Evolutionary conservation across 1,284 basidiomycete species (phyloP).

Genomic region (Tilletiaria anomala): DNA sequence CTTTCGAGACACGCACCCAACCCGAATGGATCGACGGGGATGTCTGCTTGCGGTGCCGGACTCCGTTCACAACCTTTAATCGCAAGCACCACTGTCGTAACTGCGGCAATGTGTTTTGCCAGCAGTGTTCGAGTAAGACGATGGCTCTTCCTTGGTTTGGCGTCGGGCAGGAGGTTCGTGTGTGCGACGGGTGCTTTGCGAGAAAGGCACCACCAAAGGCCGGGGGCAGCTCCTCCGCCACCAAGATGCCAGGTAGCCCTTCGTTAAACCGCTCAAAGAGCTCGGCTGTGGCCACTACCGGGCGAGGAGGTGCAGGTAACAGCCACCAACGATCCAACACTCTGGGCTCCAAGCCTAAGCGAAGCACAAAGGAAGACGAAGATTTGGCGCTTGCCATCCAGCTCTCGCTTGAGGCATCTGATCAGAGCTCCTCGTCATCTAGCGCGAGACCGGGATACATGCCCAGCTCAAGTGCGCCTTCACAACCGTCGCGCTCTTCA

Average conservation of each 20-base stretch:
- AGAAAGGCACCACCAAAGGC: conserved; percentile 10
- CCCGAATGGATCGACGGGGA: conserved; percentile 96
- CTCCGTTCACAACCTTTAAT: conserved; percentile 84
- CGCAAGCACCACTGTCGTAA: conserved; percentile 97
- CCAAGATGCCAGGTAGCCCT: conserved; percentile 14
- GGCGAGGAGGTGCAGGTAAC: conserved; percentile 7
- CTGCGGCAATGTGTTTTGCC: conserved; percentile 93
- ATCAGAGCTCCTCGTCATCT: conserved; percentile 4
- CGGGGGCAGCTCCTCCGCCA: conserved; percentile 8
- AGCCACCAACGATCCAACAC: conserved; percentile 35
- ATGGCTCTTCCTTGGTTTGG: conserved; percentile 84
- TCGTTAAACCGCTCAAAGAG: no score
- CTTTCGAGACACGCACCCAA: conserved; percentile 42
- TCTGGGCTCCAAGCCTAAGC: conserved; percentile 11
- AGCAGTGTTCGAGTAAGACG: conserved; percentile 72
- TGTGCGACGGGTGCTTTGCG: conserved; percentile 68
- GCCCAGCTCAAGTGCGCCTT: conserved; percentile 49
- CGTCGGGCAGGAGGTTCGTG: conserved; percentile 79
- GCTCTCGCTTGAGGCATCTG: conserved; percentile 52
- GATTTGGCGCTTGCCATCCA: conserved; percentile 89
- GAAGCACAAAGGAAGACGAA: conserved; percentile 52
- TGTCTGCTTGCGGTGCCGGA: conserved; percentile 81
- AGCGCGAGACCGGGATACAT: conserved; percentile 51
- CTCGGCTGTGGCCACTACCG: no score
- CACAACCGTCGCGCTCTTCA: no score